Evolutionary conservation across 2,329 filamentous ascomycete genomes (phyloP).

Genomic region (Trichoderma atrobrunneum): DNA sequence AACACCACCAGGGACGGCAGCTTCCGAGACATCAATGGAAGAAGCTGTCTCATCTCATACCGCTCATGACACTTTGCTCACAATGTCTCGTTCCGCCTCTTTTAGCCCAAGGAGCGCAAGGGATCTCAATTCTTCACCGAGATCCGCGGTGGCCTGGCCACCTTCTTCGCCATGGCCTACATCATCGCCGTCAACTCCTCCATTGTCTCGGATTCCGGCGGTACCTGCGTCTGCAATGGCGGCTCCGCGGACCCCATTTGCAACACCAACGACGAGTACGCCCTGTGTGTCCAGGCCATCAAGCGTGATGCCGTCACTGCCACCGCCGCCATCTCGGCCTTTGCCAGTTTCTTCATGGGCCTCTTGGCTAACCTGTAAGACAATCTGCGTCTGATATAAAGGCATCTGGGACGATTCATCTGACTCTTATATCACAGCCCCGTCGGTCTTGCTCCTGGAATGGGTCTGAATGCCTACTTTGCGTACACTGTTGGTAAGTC

Average conservation of each 20-base stretch:
- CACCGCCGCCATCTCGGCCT: constrained; percentile 76
- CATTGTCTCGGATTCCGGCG: constrained; percentile 62
- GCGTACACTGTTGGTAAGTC: constrained; percentile 58
- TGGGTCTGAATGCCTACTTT: constrained; percentile 81
- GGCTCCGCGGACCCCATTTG: constrained; percentile 53
- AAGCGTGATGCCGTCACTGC: constrained; percentile 80
- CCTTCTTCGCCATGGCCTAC: constrained; percentile 65
- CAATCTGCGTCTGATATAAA: neutral
- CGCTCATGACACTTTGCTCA: neutral
- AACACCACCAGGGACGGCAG: neutral
- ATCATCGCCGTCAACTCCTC: constrained; percentile 54
- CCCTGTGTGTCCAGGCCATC: constrained; percentile 60
- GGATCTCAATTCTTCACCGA: constrained; percentile 79
- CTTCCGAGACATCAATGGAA: neutral
- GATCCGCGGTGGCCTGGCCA: constrained; percentile 76
- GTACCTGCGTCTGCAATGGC: constrained; percentile 70
- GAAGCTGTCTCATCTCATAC: neutral
- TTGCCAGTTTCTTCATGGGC: constrained; percentile 82
- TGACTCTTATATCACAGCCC: constrained; percentile 27
- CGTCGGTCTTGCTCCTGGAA: constrained; percentile 42
- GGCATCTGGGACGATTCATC: neutral
- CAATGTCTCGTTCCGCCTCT: neutral
- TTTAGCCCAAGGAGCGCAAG: constrained; percentile 65
- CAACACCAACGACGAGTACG: constrained; percentile 53
- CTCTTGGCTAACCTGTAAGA: constrained; percentile 69